phyloP scores from a whole-genome alignment of 2,329 filamentous ascomycete species.

The Rosellinia necatrix region DNA sequence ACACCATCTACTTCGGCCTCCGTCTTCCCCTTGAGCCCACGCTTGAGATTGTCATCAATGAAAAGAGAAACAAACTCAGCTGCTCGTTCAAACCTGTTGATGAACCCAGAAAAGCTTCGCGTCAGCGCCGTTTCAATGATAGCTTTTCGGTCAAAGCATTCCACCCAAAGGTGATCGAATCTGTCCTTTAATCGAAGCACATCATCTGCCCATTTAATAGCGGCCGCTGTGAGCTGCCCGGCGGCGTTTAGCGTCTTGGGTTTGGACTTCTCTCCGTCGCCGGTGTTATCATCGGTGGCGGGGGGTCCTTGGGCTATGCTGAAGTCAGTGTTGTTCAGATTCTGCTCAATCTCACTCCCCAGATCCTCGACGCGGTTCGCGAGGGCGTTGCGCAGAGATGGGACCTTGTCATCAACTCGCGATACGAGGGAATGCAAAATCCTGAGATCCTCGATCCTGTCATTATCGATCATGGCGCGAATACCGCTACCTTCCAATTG shows the following conservation, averaged over 20 bases:
- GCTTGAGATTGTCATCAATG: slow-evolving; percentile 95
- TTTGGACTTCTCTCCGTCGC: slow-evolving; percentile 55
- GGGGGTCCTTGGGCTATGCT: slow-evolving; percentile 45
- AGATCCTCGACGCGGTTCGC: slow-evolving; percentile 78
- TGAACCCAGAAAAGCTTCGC: slow-evolving; percentile 88
- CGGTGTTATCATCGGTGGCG: slow-evolving; percentile 45
- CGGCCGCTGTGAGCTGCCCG: slow-evolving; percentile 82
- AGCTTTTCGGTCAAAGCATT: slow-evolving; percentile 76
- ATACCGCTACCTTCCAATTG: slow-evolving; percentile 84
- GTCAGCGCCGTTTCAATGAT: slow-evolving; percentile 81
- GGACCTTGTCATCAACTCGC: slow-evolving; percentile 76
- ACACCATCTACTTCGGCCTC: slow-evolving; percentile 83
- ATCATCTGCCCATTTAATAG: slow-evolving; percentile 94
- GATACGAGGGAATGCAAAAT: slow-evolving; percentile 80
- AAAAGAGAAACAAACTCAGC: slow-evolving; percentile 95
- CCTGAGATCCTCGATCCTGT: slow-evolving; percentile 76
- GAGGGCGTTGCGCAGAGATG: slow-evolving; percentile 70
- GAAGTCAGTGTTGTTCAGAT: slow-evolving; percentile 60
- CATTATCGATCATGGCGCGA: slow-evolving; percentile 88
- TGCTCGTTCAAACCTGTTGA: slow-evolving; percentile 84
- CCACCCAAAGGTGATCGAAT: slow-evolving; percentile 78
- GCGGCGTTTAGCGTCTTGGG: slow-evolving; percentile 59
- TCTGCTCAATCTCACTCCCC: slow-evolving; percentile 80
- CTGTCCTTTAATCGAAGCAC: slow-evolving; percentile 85
- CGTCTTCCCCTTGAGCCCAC: slow-evolving; percentile 89